Base-by-base conservation (phyloP, 345 rosid species). In the Kandelia obovata region DNA sequence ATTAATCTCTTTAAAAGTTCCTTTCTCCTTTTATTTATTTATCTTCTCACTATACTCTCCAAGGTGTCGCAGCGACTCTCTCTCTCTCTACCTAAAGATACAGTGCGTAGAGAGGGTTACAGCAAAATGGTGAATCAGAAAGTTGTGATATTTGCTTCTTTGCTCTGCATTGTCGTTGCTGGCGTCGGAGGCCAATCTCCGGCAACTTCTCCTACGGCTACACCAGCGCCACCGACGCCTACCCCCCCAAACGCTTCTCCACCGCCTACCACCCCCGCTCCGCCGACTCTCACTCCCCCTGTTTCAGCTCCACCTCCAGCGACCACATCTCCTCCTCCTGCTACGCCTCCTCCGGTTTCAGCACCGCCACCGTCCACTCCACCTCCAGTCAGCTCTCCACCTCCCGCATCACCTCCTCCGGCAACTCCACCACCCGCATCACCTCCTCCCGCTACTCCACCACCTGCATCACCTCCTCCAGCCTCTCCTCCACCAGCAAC, bases 281-380 rank as follows among this genome's bases (percentile, higher is more conserved):
- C 71, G 28, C 28, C 81, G 30, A 77, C 83, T 0, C 71, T 79
- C 80, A 15, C 85, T 31, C 86, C 87, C n/a, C 86, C 87, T 0
- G 77, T 79, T 0, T 65, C 84, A 0, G 64, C 76, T 21, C 83
- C 85, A 5, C 88, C 87, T 43, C 85, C 85, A 2, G 85, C 87
- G 16, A 80, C 71, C 7, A 53, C 58, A 67, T 71, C 89, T 51
- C 89, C 84, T 53, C 87, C 90, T 0, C 81, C 81, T 9, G 71
- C 80, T 7, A 63, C 85, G 1, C 83, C 85, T 3, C 72, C 84
- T 15, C 84, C 71, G 8, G 58, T 31, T n/a, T 58, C 73, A 7
- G 20, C 73, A n/a, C 66, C 88, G 0, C 80, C 80, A 6, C 70
- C 80, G 0, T 62, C 80, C 1, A n/a, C 74, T 21, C 74, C 74